Conservation (phyloP, 139 green algal species). For the Trebouxia sp. region DNA sequence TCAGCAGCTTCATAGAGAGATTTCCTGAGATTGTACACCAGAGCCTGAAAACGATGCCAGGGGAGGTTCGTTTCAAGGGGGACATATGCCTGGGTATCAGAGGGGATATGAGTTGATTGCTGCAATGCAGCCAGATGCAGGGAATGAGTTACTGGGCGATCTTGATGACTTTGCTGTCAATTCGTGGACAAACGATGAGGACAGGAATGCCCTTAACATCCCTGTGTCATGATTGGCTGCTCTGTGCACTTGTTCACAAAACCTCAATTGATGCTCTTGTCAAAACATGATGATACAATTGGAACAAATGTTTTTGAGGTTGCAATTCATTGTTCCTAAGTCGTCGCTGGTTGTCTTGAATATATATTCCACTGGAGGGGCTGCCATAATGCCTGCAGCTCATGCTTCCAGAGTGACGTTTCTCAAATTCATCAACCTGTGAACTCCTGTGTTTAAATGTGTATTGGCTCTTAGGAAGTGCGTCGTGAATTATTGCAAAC, state of each 20-base stretch:
- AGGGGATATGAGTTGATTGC: not conserved
- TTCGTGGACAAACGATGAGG: not conserved
- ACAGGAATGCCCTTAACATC: not conserved
- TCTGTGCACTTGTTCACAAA: not conserved
- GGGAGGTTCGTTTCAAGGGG: no score
- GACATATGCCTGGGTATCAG: not conserved
- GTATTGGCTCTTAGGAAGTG: slow-evolving; percentile 23
- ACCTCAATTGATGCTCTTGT: not conserved
- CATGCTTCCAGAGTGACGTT: slow-evolving; percentile 12
- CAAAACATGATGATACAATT: slow-evolving; percentile 8
- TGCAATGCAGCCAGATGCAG: not conserved
- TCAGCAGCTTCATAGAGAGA: no score
- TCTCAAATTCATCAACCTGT: slow-evolving; percentile 12
- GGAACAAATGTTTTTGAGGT: slow-evolving; percentile 20
- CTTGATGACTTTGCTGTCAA: not conserved
- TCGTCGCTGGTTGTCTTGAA: slow-evolving; percentile 4
- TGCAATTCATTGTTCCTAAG: not conserved
- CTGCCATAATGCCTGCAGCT: slow-evolving; percentile 7
- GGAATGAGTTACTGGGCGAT: not conserved
- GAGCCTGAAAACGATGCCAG: not conserved
- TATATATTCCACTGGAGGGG: slow-evolving; percentile 10
- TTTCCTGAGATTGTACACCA: not conserved
- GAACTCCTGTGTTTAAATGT: not conserved
- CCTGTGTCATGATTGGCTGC: not conserved
- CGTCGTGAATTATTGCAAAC: no score